phyloP scores from a whole-genome alignment of 306 rosid genomes.

The Fagus sylvatica region DNA sequence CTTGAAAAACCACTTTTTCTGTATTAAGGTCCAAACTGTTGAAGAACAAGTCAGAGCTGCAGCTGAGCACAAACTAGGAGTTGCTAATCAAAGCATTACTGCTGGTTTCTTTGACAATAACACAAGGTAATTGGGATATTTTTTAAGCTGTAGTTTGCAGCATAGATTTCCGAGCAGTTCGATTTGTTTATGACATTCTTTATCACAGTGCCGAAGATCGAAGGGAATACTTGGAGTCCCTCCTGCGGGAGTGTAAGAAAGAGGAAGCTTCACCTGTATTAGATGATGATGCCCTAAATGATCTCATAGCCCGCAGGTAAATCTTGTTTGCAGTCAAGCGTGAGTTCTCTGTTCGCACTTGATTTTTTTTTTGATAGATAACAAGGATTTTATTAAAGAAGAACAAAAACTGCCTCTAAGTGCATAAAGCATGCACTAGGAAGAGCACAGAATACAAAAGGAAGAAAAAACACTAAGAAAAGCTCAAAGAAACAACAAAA shows the following conservation, averaged over 20 bases:
- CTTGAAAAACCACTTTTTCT: conserved; percentile 14
- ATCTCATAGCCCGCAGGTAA: conserved; percentile 95
- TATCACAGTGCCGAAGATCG: conserved; percentile 94
- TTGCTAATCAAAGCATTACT: conserved; percentile 98
- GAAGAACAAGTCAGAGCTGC: conserved; percentile 99
- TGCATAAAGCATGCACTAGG: no score
- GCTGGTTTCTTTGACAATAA: conserved; percentile 99
- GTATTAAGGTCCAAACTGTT: conserved; percentile 90
- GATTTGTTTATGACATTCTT: conserved; percentile 27
- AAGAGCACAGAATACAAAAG: no score
- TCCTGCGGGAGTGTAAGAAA: conserved; percentile 93
- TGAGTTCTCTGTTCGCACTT: conserved; percentile 20
- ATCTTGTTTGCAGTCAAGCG: conserved; percentile 15
- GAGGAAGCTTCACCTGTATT: conserved; percentile 99
- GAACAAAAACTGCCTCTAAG: no score
- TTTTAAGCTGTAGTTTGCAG: conserved; percentile 18
- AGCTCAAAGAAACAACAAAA: no score
- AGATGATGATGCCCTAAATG: conserved; percentile 95
- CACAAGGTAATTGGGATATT: conserved; percentile 65
- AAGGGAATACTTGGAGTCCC: conserved; percentile 94
- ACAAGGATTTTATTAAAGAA: no score
- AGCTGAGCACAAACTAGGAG: conserved; percentile 99
- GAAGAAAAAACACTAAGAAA: no score
- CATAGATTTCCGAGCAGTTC: conserved; percentile 14
- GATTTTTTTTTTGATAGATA: not conserved